Evolutionary conservation across 2,329 filamentous ascomycete species (phyloP), one percentile per base, ranked within the genome.

Genomic region (Aspergillus udagawae): DNA sequence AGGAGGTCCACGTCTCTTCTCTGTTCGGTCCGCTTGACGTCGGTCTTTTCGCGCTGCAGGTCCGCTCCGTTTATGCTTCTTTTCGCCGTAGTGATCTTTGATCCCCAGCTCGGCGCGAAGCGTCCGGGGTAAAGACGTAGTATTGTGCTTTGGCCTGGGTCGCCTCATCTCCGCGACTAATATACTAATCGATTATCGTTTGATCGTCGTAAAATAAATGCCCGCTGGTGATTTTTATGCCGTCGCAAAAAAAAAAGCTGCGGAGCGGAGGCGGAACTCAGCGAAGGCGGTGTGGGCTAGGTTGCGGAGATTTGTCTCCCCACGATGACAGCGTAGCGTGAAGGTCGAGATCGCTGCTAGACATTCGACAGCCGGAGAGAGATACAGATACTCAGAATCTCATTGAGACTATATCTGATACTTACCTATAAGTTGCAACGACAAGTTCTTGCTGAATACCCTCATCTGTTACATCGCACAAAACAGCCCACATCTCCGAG

Each of bases 11-110:
- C 71, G 73, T 70, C 84, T 88, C 71, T 86, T 89, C 64, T 84
- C 79, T 23, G 79, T 75, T 54, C 89, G 81, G 64, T 89, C 84
- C 17, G 82, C 82, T 69, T 87, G 90, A 55, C 89, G 82, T 57
- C 83, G 81, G 54, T 89, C 86, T 75, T 89, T 90, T 63, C 87
- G 81, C 49, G 68, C 63, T 29, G 63, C 60, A 25, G 71, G 65
- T 23, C 68, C 67, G 59, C 68, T 68, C 14, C 63, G 61, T 47
- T 60, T 67, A 49, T 67, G 66, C 59, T 70, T 68, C 60, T 69
- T 70, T 14, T 68, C 67, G 6, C 71, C 70, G 52, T 71, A 70
- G 4, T 61, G 63, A 61, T 75, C 75, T 27, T 64, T 66, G n/a
- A 77, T 66, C 0, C 75, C 76, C 23, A 79, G 63, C 55, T 79